A percentile compares a stretch with the other conserved stretches of the same genome.
These are phyloP conservation scores for Ogataea neopini DNA, from an alignment of 805 yeast genomes.

Conservation along the genomic window DNA sequence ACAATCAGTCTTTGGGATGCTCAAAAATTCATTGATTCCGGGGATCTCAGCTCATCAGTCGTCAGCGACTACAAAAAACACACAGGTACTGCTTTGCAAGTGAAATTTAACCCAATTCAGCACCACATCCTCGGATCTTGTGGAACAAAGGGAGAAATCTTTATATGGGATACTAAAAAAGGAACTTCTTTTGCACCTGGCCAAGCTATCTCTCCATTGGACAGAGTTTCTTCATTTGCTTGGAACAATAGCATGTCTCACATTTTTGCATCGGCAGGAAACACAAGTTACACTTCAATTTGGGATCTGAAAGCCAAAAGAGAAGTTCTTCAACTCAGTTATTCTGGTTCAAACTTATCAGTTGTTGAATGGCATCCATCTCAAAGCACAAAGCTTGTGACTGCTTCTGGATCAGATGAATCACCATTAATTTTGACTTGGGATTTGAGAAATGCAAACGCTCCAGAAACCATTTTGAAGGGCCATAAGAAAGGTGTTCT, in stretches of 20 bases:
- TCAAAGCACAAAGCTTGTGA: constrained; percentile 79
- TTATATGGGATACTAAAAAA: constrained; percentile 83
- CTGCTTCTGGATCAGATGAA: constrained; percentile 82
- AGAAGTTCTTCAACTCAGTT: constrained; percentile 84
- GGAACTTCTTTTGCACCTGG: constrained; percentile 67
- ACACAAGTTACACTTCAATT: constrained; percentile 81
- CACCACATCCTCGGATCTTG: constrained; percentile 77
- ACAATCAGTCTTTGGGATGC: constrained; percentile 77
- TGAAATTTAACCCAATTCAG: constrained; percentile 77
- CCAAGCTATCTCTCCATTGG: constrained; percentile 73
- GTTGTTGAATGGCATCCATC: constrained; percentile 94
- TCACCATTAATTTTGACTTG: constrained; percentile 82
- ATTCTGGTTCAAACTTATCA: constrained; percentile 72
- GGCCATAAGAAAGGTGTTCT: constrained; percentile 90
- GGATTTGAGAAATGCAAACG: constrained; percentile 92
- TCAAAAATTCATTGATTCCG: constrained; percentile 43
- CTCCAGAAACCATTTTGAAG: constrained; percentile 72
- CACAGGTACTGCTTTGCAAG: constrained; percentile 65
- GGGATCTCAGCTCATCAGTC: constrained; percentile 45
- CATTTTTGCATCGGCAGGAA: constrained; percentile 88
- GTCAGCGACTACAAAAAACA: constrained; percentile 60
- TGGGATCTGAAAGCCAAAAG: constrained; percentile 91
- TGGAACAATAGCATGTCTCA: constrained; percentile 87
- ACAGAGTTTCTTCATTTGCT: constrained; percentile 75
- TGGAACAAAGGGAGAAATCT: constrained; percentile 85